Percentiles rank a stretch among this genome's conserved stretches.
phyloP scores from a whole-genome alignment of 352 stramenopile species.

The Phytophthora pinifolia region DNA sequence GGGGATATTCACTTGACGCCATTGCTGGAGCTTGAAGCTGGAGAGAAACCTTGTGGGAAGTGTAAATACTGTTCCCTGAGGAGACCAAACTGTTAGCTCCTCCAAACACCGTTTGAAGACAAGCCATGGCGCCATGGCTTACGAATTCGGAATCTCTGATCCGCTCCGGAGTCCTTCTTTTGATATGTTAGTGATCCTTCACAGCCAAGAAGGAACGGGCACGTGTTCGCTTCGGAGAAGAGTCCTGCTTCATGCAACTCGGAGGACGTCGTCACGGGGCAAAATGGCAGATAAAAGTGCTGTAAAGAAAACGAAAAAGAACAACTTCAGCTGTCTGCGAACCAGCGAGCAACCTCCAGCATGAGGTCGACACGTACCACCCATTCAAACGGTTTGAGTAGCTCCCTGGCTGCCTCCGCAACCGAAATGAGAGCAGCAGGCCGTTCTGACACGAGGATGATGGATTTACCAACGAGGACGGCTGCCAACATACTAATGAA shows the following conservation, averaged over 20 bases:
- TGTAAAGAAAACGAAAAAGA: slow-evolving; percentile 12
- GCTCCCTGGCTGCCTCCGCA: slow-evolving; percentile 35
- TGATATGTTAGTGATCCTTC: slow-evolving; percentile 49
- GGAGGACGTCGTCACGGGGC: slow-evolving; percentile 36
- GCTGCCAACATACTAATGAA: slow-evolving; percentile 45
- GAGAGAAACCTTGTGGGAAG: slow-evolving; percentile 52
- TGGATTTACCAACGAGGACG: slow-evolving; percentile 50
- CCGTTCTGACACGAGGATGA: slow-evolving; percentile 59
- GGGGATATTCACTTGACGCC: slow-evolving; percentile 30
- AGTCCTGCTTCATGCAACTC: slow-evolving; percentile 36
- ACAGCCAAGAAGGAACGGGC: slow-evolving; percentile 55
- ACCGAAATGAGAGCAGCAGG: slow-evolving; percentile 39
- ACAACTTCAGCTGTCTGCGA: too few species aligned
- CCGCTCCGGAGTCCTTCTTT: slow-evolving; percentile 44
- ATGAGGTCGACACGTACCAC: slow-evolving; percentile 24
- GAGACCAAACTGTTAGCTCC: neutral
- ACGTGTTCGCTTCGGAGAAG: slow-evolving; percentile 27
- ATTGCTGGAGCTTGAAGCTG: slow-evolving; percentile 29
- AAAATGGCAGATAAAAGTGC: slow-evolving; percentile 63
- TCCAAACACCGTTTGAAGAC: neutral
- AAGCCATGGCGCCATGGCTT: slow-evolving; percentile 18
- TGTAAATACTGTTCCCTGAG: slow-evolving; percentile 72
- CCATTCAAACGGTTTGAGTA: slow-evolving; percentile 64
- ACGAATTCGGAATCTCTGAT: slow-evolving; percentile 71
- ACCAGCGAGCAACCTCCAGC: neutral